Percentiles rank a stretch among this genome's conserved stretches.
phyloP scores from a whole-genome alignment of 192 early-diverging fungal genomes.

The Mortierella claussenii region DNA sequence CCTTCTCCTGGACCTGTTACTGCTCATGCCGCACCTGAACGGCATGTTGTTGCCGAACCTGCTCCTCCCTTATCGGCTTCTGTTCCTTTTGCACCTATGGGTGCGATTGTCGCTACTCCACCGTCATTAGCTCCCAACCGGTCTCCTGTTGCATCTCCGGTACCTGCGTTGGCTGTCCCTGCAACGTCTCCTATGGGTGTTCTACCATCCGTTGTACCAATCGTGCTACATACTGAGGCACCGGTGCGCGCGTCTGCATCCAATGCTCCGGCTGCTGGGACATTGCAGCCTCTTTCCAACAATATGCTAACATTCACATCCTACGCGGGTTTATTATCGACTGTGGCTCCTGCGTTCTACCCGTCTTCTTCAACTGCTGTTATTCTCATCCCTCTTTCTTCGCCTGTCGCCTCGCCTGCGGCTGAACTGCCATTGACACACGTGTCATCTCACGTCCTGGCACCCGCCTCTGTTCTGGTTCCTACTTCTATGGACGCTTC shows the following conservation, averaged over 20 bases:
- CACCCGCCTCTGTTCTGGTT: too few species aligned
- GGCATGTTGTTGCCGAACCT: conserved; percentile 4
- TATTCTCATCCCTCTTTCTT: not conserved
- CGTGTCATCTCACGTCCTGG: not conserved
- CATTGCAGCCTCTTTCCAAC: conserved; percentile 14
- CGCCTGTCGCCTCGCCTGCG: not conserved
- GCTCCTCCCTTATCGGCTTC: too few species aligned
- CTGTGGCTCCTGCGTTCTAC: conserved; percentile 33
- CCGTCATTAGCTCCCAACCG: not conserved
- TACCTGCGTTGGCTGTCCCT: not conserved
- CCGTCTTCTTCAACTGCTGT: not conserved
- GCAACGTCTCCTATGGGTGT: too few species aligned
- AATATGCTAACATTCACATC: conserved; percentile 39
- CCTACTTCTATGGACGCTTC: too few species aligned
- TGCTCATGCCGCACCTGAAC: not conserved
- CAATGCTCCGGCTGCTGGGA: not conserved
- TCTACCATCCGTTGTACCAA: too few species aligned
- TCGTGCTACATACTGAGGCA: not conserved
- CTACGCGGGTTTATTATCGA: conserved; percentile 25
- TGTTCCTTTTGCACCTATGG: too few species aligned
- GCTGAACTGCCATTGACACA: too few species aligned
- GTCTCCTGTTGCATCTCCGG: not conserved
- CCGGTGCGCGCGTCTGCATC: not conserved
- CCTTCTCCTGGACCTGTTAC: not conserved
- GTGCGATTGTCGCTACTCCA: too few species aligned